phyloP scores from a whole-genome alignment of 768 basidiomycete genomes.

The Pleurotus platypus region DNA sequence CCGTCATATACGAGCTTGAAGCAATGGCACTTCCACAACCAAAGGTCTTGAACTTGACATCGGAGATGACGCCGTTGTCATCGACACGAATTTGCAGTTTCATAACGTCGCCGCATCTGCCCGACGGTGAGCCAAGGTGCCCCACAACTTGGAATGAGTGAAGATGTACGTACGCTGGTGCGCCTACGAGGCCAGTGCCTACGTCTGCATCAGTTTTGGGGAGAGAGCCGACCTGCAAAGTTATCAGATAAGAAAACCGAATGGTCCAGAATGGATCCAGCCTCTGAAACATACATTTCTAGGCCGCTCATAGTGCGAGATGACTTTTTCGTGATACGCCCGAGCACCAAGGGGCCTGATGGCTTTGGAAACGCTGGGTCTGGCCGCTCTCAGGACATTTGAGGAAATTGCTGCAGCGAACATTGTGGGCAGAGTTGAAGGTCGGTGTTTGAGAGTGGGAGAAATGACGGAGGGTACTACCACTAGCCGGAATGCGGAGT shows the following conservation, averaged over 20 bases:
- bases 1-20: slow-evolving; percentile 97
- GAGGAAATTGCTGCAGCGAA: slow-evolving; percentile 61
- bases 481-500: slow-evolving; percentile 10
- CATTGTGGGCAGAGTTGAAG: slow-evolving; percentile 50
- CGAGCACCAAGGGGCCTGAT: slow-evolving; percentile 55
- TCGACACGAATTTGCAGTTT: slow-evolving; percentile 98
- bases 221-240: slow-evolving; percentile 85
- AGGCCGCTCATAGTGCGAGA: slow-evolving; percentile 96
- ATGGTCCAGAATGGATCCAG: slow-evolving; percentile 19
- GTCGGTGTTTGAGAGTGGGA: slow-evolving; percentile 12
- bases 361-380: slow-evolving; percentile 35
- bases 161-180: slow-evolving; percentile 74
- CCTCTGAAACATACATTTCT: slow-evolving; percentile 73
- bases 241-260: slow-evolving; percentile 54
- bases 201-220: slow-evolving; percentile 90
- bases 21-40: slow-evolving; percentile 99
- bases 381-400: slow-evolving; percentile 43
- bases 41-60: slow-evolving; percentile 99
- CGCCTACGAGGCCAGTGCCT: slow-evolving; percentile 96
- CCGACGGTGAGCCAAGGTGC: background rate
- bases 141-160: background rate
- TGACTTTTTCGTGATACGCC: slow-evolving; percentile 93
- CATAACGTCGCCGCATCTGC: slow-evolving; percentile 97
- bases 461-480: slow-evolving; percentile 8
- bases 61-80: slow-evolving; percentile 91